A percentile compares a stretch with the other conserved stretches of the same genome.
Conservation (phyloP, 2,329 filamentous ascomycete species). For the Fusarium paranaense region DNA sequence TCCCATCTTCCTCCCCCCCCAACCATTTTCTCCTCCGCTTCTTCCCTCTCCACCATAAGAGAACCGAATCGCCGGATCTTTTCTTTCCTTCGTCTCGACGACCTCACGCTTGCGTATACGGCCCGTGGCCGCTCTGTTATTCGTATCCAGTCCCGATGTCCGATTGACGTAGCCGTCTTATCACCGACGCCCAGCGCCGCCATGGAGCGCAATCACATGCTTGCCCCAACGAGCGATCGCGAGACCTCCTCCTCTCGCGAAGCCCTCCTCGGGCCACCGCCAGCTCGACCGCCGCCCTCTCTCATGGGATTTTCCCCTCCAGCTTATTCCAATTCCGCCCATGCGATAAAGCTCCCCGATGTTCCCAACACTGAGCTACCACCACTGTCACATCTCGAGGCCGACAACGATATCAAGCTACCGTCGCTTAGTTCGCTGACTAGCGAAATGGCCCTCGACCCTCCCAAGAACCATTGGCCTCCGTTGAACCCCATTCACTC, state of each 20-base stretch:
- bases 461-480: conserved; percentile 54
- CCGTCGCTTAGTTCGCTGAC: conserved; percentile 53
- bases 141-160: conserved; percentile 37
- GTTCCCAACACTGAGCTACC: conserved; percentile 43
- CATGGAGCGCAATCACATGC: conserved; percentile 62
- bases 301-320: conserved; percentile 42
- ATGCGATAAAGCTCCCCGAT: conserved; percentile 46
- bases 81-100: background rate
- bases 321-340: conserved; percentile 39
- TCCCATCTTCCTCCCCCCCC: conserved; percentile 22
- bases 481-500: conserved; percentile 62
- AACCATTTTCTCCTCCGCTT: conserved; percentile 29
- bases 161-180: conserved; percentile 44
- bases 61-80: background rate
- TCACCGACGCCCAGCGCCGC: conserved; percentile 40
- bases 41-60: conserved; percentile 12
- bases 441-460: conserved; percentile 43
- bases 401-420: conserved; percentile 47
- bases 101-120: conserved; percentile 9
- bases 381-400: conserved; percentile 35
- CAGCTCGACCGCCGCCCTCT: conserved; percentile 39
- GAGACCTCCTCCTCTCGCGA: conserved; percentile 40
- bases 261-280: conserved; percentile 43
- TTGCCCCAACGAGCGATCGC: conserved; percentile 43
- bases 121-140: conserved; percentile 26